Percentiles rank a stretch among this genome's conserved stretches.
Evolutionary conservation across 2,329 filamentous ascomycete genomes (phyloP).

Genomic region (Pseudohalonectria lignicola): DNA sequence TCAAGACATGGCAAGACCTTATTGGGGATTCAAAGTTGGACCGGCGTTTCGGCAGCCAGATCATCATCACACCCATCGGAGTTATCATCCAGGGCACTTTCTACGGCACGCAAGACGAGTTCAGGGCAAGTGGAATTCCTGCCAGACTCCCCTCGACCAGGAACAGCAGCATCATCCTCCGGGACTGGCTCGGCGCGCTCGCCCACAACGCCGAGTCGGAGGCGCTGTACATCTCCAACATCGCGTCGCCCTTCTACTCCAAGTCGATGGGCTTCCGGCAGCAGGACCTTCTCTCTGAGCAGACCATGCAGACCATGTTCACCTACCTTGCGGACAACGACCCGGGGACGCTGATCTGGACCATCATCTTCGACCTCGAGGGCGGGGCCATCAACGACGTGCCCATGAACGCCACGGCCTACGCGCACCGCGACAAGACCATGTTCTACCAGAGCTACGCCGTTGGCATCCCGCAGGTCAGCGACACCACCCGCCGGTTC

Average conservation of each 20-base stretch:
- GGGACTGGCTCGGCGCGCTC: slow-evolving; percentile 53
- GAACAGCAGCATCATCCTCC: slow-evolving; percentile 32
- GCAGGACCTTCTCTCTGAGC: slow-evolving; percentile 33
- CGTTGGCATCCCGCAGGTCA: slow-evolving; percentile 34
- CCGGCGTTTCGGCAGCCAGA: slow-evolving; percentile 45
- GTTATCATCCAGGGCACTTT: slow-evolving; percentile 48
- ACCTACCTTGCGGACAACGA: slow-evolving; percentile 36
- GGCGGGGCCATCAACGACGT: slow-evolving; percentile 50
- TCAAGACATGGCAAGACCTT: slow-evolving; percentile 47
- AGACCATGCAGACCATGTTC: slow-evolving; percentile 37
- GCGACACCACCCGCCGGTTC: slow-evolving; percentile 34
- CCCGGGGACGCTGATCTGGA: slow-evolving; percentile 44
- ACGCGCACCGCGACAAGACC: slow-evolving; percentile 51
- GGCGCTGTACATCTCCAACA: slow-evolving; percentile 32
- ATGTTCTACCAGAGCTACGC: slow-evolving; percentile 55
- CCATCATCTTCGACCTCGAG: slow-evolving; percentile 50
- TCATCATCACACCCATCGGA: slow-evolving; percentile 41
- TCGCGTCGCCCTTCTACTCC: slow-evolving; percentile 40
- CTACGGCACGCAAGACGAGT: slow-evolving; percentile 48
- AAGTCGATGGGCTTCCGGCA: slow-evolving; percentile 44
- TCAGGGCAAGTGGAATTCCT: slow-evolving; percentile 35
- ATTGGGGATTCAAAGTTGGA: slow-evolving; percentile 42
- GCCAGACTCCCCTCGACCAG: slow-evolving; percentile 30
- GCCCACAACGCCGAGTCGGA: slow-evolving; percentile 38
- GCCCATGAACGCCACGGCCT: slow-evolving; percentile 44